Percentiles rank a stretch among this genome's conserved stretches.
Conservation (phyloP, 2,329 filamentous ascomycete species). For the Amphichorda felina region DNA sequence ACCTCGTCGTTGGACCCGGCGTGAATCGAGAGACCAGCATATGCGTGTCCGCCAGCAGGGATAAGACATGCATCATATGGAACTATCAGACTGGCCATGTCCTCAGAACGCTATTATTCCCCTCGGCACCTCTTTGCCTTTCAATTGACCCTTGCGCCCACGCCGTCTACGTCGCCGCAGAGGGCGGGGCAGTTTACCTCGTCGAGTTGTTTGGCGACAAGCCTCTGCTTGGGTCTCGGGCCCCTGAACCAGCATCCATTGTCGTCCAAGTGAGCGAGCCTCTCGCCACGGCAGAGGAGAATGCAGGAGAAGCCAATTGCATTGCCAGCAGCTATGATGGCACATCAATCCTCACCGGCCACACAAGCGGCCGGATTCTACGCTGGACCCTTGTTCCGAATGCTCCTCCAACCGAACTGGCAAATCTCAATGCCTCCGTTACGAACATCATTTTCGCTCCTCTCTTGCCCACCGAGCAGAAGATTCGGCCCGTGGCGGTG, state of each 20-base stretch:
- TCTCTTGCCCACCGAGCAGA: conserved; percentile 31
- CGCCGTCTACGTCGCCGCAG: conserved; percentile 69
- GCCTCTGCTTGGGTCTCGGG: conserved; percentile 40
- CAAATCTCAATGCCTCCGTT: conserved; percentile 67
- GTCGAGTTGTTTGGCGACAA: conserved; percentile 57
- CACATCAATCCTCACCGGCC: conserved; percentile 67
- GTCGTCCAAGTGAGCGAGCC: conserved; percentile 42
- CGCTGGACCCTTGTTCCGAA: conserved; percentile 69
- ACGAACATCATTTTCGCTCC: conserved; percentile 70
- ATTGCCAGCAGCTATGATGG: conserved; percentile 73
- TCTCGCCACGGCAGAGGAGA: conserved; percentile 45
- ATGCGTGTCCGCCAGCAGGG: conserved; percentile 70
- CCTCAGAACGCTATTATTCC: conserved; percentile 72
- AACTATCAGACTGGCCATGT: conserved; percentile 72
- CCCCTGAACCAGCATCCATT: conserved; percentile 41
- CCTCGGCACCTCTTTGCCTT: conserved; percentile 59
- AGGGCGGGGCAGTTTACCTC: conserved; percentile 69
- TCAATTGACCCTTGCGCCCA: conserved; percentile 73
- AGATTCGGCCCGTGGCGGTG: conserved; percentile 45
- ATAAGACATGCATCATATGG: conserved; percentile 88
- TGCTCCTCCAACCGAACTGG: conserved; percentile 53
- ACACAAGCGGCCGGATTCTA: conserved; percentile 66
- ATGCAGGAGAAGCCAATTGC: conserved; percentile 54
- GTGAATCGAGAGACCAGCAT: conserved; percentile 61
- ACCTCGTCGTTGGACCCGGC: conserved; percentile 51